Evolutionary conservation across 345 rosid species (phyloP).

Genomic region (Camelina hispida): DNA sequence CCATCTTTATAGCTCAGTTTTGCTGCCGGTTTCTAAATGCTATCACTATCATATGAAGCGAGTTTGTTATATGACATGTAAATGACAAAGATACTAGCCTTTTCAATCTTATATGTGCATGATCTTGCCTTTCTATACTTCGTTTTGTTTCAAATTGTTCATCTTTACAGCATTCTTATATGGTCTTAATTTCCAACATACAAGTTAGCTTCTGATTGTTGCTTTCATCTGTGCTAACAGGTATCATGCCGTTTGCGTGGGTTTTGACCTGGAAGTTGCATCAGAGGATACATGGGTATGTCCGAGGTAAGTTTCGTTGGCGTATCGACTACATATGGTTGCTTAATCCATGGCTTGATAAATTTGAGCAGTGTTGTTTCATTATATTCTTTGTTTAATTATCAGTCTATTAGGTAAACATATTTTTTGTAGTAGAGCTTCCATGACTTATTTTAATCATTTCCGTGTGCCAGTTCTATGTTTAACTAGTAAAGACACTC

Average conservation of each 20-base stretch:
- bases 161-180: conserved; percentile 21
- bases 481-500: conserved; percentile 2
- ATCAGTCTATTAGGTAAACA: conserved; percentile 19
- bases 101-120: neutral
- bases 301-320: conserved; percentile 72
- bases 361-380: neutral
- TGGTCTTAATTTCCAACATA: conserved; percentile 7
- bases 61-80: neutral
- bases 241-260: conserved; percentile 99
- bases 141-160: conserved; percentile 13
- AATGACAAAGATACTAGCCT: conserved; percentile 7
- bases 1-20: neutral
- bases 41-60: neutral
- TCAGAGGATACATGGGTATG: conserved; percentile 93
- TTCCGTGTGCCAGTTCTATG: conserved; percentile 11
- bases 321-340: conserved; percentile 35
- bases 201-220: conserved; percentile 34
- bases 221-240: conserved; percentile 50
- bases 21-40: conserved; percentile 6
- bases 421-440: neutral
- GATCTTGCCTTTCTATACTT: conserved; percentile 19
- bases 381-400: conserved; percentile 12
- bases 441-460: neutral
- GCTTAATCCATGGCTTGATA: conserved; percentile 34
- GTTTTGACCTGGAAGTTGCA: conserved; percentile 83